Base-by-base conservation (phyloP, 305 asterid species). In the Solanum hybrid region DNA sequence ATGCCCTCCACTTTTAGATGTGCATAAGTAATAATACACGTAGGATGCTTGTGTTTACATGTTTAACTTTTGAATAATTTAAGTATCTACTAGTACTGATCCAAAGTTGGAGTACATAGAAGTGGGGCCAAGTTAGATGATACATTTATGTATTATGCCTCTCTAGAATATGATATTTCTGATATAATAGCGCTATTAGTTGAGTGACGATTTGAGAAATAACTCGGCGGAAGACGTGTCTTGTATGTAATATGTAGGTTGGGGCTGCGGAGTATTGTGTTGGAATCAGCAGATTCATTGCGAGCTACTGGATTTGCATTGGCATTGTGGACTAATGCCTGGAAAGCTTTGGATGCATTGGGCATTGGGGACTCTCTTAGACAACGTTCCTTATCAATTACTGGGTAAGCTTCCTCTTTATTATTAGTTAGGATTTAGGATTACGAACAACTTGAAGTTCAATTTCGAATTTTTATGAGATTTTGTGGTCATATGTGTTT, bases 341-440 rank as follows among this genome's bases (percentile, higher is more conserved):
- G 95, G 96, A 95, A 90, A 90, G 96, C 98, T 27, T 90, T 95
- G 89, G 97, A 95, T 85, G 96, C 96, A 22, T 22, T 95, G 22
- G 93, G 93, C 27, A 20, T 94, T 57, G 95, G 93, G 8, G 89
- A 89, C 84, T 14, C 75, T 70, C 95, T 94, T 79, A 91, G 95
- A 33, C 91, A 65, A 75, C 89, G 79, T 27, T 89, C 89, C 39
- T 13, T 90, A 83, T 83, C 87, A 0, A 83, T 83, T 41, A 83
- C 72, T 27, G 87, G 73, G 87, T 83, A 17, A 81, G 14, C 20
- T 72, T 0, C 17, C 78, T 14, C n/a, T 7, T 29, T 11, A 61
- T 61, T 57, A 1, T 57, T 33, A 57, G 24, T 57, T 57, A 57
- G 11, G 70, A 57, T 57, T 38, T 57, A 57, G 10, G 24, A 57